Conservation (phyloP, 2,329 filamentous ascomycete species). For the Hymenoscyphus scutula region DNA sequence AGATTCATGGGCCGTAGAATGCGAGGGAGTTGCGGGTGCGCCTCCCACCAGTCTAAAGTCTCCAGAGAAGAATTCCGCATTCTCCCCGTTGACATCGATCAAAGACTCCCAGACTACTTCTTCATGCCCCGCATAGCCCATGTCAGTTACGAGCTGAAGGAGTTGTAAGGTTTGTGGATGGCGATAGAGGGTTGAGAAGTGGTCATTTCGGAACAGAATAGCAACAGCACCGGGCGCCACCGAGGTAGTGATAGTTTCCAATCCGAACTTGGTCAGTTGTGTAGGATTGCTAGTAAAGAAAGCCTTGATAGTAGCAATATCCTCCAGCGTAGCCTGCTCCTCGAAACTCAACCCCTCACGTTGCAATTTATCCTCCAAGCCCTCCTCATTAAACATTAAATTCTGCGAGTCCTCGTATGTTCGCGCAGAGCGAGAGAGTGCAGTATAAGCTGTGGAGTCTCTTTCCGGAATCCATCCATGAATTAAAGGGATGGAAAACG, state of each 20-base stretch:
- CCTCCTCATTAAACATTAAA: conserved; percentile 83
- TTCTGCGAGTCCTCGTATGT: conserved; percentile 93
- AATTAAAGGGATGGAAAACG: conserved; percentile 83
- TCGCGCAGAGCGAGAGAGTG: conserved; percentile 70
- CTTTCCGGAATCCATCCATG: conserved; percentile 87
- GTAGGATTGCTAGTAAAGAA: conserved; percentile 81
- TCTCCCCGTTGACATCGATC: conserved; percentile 80
- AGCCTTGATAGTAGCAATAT: conserved; percentile 78
- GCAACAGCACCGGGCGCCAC: conserved; percentile 77
- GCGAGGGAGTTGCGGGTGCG: conserved; percentile 26
- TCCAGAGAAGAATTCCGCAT: conserved; percentile 80
- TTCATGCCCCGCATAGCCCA: conserved; percentile 81
- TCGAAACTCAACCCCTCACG: conserved; percentile 60
- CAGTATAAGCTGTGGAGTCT: conserved; percentile 63
- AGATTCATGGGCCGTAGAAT: conserved; percentile 9
- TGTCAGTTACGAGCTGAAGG: conserved; percentile 85
- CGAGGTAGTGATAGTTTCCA: conserved; percentile 69
- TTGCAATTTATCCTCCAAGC: conserved; percentile 76
- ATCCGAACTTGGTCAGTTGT: conserved; percentile 79
- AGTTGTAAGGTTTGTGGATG: conserved; percentile 75
- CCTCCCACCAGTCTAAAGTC: conserved; percentile 85
- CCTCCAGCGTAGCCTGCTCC: conserved; percentile 78
- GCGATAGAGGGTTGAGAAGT: conserved; percentile 91
- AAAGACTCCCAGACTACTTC: conserved; percentile 97
- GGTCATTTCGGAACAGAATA: conserved; percentile 94